phyloP scores from a whole-genome alignment of 495 filamentous ascomycete genomes.

The Xylaria scruposa region DNA sequence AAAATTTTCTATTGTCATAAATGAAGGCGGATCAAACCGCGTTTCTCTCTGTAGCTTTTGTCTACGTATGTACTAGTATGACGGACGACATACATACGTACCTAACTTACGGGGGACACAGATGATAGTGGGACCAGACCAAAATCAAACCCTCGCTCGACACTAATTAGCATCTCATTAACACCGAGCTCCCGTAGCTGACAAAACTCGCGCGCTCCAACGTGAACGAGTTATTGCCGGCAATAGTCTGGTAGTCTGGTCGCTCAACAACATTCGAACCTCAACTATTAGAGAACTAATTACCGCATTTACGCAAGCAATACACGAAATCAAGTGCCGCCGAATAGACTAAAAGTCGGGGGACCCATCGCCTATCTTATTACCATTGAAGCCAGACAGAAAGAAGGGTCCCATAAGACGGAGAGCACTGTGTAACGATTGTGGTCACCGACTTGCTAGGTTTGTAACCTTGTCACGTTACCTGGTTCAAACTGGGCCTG shows the following conservation, averaged over 20 bases:
- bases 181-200: constrained; percentile 8
- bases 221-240: not conserved
- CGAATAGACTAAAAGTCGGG: not conserved
- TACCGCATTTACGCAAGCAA: constrained; percentile 3
- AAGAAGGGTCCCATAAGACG: not conserved
- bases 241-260: not conserved
- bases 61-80: not conserved
- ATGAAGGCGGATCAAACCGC: not conserved
- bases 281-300: not conserved
- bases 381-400: not conserved
- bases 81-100: not conserved
- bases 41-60: not conserved
- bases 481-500: not conserved
- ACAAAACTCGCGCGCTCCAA: not conserved
- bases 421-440: constrained; percentile 14
- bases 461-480: not conserved
- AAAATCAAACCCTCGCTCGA: not conserved
- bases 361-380: not conserved
- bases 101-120: not conserved
- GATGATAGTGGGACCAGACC: constrained; percentile 3
- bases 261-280: not conserved
- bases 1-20: not conserved
- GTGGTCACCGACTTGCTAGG: not conserved
- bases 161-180: not conserved
- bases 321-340: not conserved